phyloP scores from a whole-genome alignment of 345 rosid genomes.

The Populus euphratica region DNA sequence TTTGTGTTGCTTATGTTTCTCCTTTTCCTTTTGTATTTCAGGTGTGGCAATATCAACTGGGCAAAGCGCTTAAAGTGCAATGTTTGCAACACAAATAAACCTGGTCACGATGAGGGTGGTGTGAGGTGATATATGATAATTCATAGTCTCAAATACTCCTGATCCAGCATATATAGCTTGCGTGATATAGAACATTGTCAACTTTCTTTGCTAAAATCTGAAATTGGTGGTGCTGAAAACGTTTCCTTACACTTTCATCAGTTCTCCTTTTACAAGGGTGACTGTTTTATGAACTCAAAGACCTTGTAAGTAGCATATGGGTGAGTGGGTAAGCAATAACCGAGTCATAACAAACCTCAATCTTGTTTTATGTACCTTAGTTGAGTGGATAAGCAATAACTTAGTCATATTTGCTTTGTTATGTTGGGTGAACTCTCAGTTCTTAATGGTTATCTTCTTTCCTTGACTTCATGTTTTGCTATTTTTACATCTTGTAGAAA shows the following conservation, averaged over 20 bases:
- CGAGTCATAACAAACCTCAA: neutral
- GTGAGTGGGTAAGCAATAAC: too few species aligned
- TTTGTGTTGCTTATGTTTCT: neutral
- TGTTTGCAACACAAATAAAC: conserved; percentile 94
- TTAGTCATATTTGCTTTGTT: neutral
- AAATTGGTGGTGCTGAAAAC: neutral
- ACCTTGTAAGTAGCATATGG: too few species aligned
- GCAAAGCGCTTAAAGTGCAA: conserved; percentile 94
- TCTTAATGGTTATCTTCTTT: neutral
- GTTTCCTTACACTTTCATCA: neutral
- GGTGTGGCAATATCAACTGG: conserved; percentile 99
- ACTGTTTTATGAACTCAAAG: neutral
- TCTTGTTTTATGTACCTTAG: neutral
- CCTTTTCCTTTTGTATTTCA: conserved; percentile 23
- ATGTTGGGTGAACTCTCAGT: neutral
- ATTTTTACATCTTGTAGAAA: neutral
- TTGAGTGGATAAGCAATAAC: neutral
- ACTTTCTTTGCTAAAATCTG: neutral
- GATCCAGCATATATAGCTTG: neutral
- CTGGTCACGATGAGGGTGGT: conserved; percentile 93
- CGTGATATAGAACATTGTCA: neutral
- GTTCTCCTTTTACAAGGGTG: neutral
- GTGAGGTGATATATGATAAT: conserved; percentile 56
- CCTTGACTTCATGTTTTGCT: neutral
- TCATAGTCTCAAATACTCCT: neutral